phyloP scores from a whole-genome alignment of 495 filamentous ascomycete species.

The Hypoxylon intermedium region DNA sequence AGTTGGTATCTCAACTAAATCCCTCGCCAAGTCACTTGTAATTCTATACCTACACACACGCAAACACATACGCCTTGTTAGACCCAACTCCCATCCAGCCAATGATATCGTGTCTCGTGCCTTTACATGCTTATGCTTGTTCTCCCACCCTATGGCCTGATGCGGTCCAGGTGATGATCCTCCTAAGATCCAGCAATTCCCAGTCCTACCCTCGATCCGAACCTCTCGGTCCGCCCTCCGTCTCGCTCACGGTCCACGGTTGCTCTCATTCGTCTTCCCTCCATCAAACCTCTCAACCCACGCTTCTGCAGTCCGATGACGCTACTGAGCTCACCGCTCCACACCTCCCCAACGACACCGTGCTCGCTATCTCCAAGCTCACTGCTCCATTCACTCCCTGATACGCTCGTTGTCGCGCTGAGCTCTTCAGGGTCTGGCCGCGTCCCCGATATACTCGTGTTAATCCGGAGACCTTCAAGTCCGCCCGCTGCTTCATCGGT shows the following conservation, averaged over 20 bases:
- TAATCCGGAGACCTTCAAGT: slow-evolving; percentile 47
- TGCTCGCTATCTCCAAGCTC: slow-evolving; percentile 51
- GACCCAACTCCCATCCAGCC: slow-evolving; percentile 21
- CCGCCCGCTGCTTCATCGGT: slow-evolving; percentile 27
- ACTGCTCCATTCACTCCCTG: slow-evolving; percentile 58
- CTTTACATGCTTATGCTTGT: slow-evolving; percentile 17
- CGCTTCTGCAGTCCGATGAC: slow-evolving; percentile 97
- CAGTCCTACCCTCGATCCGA: slow-evolving; percentile 41
- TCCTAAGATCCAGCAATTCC: slow-evolving; percentile 43
- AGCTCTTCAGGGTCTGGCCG: slow-evolving; percentile 54
- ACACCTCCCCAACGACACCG: slow-evolving; percentile 63
- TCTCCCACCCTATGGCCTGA: neutral
- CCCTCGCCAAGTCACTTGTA: slow-evolving; percentile 6
- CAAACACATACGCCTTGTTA: slow-evolving; percentile 15
- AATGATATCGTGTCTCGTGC: slow-evolving; percentile 22
- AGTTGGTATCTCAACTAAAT: slow-evolving; percentile 33
- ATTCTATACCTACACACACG: slow-evolving; percentile 1
- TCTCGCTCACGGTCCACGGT: slow-evolving; percentile 45
- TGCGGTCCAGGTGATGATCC: slow-evolving; percentile 2
- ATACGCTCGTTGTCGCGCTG: slow-evolving; percentile 56
- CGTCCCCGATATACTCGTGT: slow-evolving; percentile 45
- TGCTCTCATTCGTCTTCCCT: slow-evolving; percentile 83
- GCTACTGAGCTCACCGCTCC: slow-evolving; percentile 83
- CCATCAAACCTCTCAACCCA: slow-evolving; percentile 91
- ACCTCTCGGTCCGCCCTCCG: slow-evolving; percentile 29